Base-by-base conservation (phyloP, 2,329 filamentous ascomycete species). In the Epichloe uncinata region DNA sequence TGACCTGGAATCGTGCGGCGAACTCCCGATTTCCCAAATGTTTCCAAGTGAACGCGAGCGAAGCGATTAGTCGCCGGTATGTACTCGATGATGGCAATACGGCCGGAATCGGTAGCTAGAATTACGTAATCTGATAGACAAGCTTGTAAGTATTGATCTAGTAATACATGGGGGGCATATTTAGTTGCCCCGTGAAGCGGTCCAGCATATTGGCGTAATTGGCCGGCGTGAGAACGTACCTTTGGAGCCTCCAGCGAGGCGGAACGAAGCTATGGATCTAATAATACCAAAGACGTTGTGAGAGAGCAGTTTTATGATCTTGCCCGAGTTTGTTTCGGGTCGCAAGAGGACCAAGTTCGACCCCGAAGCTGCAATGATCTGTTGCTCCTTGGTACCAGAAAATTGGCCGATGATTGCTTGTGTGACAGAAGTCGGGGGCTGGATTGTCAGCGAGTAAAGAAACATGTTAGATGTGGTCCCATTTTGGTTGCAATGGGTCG, bases 401-500 rank as follows among this genome's bases (percentile, higher is more conserved):
- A 96, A 97, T 71, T 96, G 91, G 60, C 93, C 94, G 52, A 95
- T 78, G 56, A 96, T 85, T 55, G 93, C 90, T 69, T 95, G 85
- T 46, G 85, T 89, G 62, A 95, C 82, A 52, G 88, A 85, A 57
- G 89, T 90, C 36, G 93, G 87, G 59, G 87, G 84, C 70, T 96
- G 89, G 63, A 98, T 83, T 58, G 93, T 97, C 73, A 98, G 77
- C 62, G 88, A 93, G 73, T 98, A 98, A 73, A 98, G 83, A 68
- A 96, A 96, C 88, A 96, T 95, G 67, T 91, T 91, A 57, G 90
- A 96, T 54, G 91, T 95, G 66, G 90, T 95, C 73, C 91, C 93
- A 97, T 97, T 9, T 4, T 30, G 26, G 26, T 9, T 30, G 3
- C 8, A 30, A 1, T 30, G 26, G 8, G 26, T 9, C 26, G 26